Base-by-base conservation (phyloP, 495 filamentous ascomycete species). In the Hypoxylon intermedium region DNA sequence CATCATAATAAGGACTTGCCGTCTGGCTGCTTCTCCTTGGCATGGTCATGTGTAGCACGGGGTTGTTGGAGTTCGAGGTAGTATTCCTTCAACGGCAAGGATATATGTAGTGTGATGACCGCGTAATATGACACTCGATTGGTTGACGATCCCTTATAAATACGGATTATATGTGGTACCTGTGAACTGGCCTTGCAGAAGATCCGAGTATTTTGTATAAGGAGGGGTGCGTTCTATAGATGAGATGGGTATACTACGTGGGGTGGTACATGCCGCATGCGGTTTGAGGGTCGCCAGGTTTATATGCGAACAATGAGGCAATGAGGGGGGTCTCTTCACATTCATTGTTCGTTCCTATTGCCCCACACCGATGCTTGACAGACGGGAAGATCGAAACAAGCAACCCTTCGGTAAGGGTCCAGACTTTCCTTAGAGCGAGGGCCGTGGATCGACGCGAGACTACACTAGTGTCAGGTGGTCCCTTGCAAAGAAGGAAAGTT, bases 261-360 rank as follows among this genome's bases (percentile, higher is more conserved):
- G 44, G 54, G 43, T 5, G 16, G n/a, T n/a, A n/a, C n/a, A n/a
- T 44, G 33, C 60, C 21, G 60, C 62, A 60, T 60, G 45, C 55
- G 46, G 55, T 48, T 56, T 44, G 56, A 60, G 62, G 56, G 51
- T 49, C 42, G 58, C 50, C 57, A 62, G 47, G 43, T 58, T 62
- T 62, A 62, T 61, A 53, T 67, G 53, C n/a, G 46, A 52, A 28
- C 30, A 61, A 63, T 46, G 53, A 60, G 58, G 53, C 30, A 61
- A 63, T 46, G 53, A 60, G 58, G 53, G 47, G 53, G 47, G 58
- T 56, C 57, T 61, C 42, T 37, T 61, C 43, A 30, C 26, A 50
- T 53, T 47, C 48, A 52, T 34, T 34, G 46, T 46, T n/a, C 41
- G 46, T 36, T 42, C 24, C 19, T 38, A 13, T 28, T 28, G 61